These are phyloP conservation scores for Stephania cephalantha DNA, from an alignment of 164 flowering plant species.

Conservation along the genomic window DNA sequence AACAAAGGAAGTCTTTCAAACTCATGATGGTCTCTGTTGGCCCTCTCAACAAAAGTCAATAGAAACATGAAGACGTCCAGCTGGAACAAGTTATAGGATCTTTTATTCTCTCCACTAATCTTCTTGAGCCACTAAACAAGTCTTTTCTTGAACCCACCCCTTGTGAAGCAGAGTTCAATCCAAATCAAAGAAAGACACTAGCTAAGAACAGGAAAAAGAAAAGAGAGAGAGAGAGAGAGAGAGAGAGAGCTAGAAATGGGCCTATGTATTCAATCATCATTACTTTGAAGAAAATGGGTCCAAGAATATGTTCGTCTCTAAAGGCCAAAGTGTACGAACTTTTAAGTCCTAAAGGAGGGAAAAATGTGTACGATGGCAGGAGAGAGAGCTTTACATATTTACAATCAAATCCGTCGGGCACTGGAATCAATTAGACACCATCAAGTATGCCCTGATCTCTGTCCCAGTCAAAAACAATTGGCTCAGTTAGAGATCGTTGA, in stretches of 20 bases:
- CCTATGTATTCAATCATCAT: conserved; percentile 6
- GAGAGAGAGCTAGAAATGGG: background rate
- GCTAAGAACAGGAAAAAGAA: background rate
- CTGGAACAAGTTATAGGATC: conserved; percentile 6
- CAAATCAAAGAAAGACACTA: background rate
- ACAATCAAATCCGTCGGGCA: background rate
- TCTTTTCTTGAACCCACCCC: background rate
- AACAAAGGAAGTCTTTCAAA: conserved; percentile 1
- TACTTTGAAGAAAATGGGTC: background rate
- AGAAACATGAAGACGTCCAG: conserved; percentile 8
- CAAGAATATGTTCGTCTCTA: background rate
- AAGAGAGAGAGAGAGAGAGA: background rate
- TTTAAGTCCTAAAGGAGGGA: conserved; percentile 1
- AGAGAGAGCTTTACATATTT: background rate
- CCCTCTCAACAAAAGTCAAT: conserved; percentile 6
- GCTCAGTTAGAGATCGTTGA: background rate
- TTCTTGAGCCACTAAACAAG: background rate
- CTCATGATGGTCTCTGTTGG: conserved; percentile 10
- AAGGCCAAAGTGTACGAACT: conserved; percentile 1
- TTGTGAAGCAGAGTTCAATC: background rate
- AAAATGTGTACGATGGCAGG: background rate
- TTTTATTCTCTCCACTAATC: background rate
- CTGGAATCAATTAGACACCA: background rate
- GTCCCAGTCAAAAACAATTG: background rate
- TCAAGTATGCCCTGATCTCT: background rate